Evolutionary conservation across 2,329 filamentous ascomycete genomes (phyloP).

Genomic region (Chrysoporthe austroafricana): DNA sequence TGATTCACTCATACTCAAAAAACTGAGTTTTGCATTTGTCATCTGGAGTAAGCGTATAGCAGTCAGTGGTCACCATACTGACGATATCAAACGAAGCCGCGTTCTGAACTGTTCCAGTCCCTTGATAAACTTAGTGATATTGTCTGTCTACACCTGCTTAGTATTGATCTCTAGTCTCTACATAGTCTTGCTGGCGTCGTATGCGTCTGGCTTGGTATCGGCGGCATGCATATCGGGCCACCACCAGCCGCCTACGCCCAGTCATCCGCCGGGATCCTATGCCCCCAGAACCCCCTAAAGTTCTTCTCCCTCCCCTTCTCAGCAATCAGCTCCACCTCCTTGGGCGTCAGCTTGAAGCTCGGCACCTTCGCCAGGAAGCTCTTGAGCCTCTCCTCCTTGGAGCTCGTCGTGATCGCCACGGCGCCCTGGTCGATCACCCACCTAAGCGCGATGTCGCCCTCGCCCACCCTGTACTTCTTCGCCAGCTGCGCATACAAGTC

Average conservation of each 20-base stretch:
- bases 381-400: constrained; percentile 60
- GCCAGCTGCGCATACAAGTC: constrained; percentile 49
- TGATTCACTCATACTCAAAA: not conserved
- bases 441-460: constrained; percentile 57
- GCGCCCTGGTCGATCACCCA: constrained; percentile 64
- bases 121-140: not conserved
- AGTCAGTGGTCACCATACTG: too few relatives aligned
- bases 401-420: constrained; percentile 63
- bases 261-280: constrained; percentile 58
- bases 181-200: too few relatives aligned
- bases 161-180: too few relatives aligned
- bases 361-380: constrained; percentile 56
- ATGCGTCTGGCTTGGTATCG: too few relatives aligned
- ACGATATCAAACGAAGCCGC: too few relatives aligned
- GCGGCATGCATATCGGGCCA: too few relatives aligned
- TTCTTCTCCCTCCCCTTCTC: constrained; percentile 63
- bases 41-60: not conserved
- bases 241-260: not conserved
- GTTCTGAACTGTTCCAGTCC: not conserved
- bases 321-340: constrained; percentile 61
- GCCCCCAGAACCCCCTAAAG: constrained; percentile 61
- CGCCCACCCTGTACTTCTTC: constrained; percentile 57
- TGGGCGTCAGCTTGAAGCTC: constrained; percentile 61
- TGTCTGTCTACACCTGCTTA: too few relatives aligned
- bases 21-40: not conserved